Evolutionary conservation across 2,329 filamentous ascomycete genomes (phyloP).

Genomic region (Fusarium sp.): DNA sequence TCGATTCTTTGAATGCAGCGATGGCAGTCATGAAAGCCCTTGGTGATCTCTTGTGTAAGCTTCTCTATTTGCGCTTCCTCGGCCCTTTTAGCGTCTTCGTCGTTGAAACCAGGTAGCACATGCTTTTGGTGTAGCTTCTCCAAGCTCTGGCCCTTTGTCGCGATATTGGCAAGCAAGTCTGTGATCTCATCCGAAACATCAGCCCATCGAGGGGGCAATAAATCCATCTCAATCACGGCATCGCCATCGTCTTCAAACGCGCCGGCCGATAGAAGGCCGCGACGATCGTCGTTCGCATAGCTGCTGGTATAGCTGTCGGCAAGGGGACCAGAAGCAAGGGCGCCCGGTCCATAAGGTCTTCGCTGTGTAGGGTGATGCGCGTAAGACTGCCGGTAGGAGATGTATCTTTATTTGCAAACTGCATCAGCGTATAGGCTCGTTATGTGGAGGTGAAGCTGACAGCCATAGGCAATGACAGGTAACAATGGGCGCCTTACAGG

Average conservation of each 20-base stretch:
- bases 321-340: slow-evolving; percentile 64
- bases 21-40: slow-evolving; percentile 89
- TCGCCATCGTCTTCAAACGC: slow-evolving; percentile 89
- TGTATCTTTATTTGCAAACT: slow-evolving; percentile 71
- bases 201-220: slow-evolving; percentile 93
- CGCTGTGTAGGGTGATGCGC: slow-evolving; percentile 92
- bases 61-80: slow-evolving; percentile 92
- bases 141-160: slow-evolving; percentile 82
- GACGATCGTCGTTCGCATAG: slow-evolving; percentile 62
- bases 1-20: slow-evolving; percentile 88
- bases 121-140: slow-evolving; percentile 98
- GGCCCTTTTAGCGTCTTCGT: slow-evolving; percentile 85
- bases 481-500: slow-evolving; percentile 67
- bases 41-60: slow-evolving; percentile 90
- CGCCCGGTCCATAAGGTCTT: slow-evolving; percentile 68
- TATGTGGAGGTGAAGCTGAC: not conserved
- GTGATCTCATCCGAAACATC: slow-evolving; percentile 94
- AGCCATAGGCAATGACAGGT: slow-evolving; percentile 3
- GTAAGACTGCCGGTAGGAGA: slow-evolving; percentile 99
- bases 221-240: slow-evolving; percentile 97
- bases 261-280: slow-evolving; percentile 83
- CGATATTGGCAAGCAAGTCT: slow-evolving; percentile 81
- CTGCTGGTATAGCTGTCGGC: slow-evolving; percentile 65
- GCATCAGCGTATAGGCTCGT: slow-evolving; percentile 6
- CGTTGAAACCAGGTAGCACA: slow-evolving; percentile 94